Evolutionary conservation across 495 filamentous ascomycete species (phyloP).

Genomic region (Lasiosphaeria ovina): DNA sequence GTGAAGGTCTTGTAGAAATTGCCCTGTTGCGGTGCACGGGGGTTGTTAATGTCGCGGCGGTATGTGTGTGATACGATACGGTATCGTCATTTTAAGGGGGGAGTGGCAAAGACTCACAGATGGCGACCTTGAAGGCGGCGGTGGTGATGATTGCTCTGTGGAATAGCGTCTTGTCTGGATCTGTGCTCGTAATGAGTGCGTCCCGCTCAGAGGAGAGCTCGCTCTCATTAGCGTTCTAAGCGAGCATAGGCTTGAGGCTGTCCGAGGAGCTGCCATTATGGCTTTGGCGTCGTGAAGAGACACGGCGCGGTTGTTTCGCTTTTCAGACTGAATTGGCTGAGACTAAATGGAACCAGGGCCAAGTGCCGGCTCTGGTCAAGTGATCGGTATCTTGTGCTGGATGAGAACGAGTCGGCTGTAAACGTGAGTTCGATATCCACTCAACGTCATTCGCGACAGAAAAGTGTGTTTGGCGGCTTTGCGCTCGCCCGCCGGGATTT

Average conservation of each 20-base stretch:
- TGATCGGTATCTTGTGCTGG: too few relatives aligned
- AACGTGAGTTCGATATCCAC: too few relatives aligned
- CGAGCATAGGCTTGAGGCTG: neutral
- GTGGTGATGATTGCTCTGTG: neutral
- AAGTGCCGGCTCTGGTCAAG: too few relatives aligned
- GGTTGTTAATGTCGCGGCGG: neutral
- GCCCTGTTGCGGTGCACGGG: constrained; percentile 45
- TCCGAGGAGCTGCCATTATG: neutral
- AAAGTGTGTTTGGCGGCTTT: too few relatives aligned
- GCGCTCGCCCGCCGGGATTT: too few relatives aligned
- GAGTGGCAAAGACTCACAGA: neutral
- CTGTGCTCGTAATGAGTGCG: neutral
- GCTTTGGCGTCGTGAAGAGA: neutral
- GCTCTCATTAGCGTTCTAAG: neutral
- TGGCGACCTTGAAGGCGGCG: neutral
- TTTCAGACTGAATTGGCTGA: too few relatives aligned
- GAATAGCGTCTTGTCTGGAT: neutral
- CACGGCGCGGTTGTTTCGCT: neutral
- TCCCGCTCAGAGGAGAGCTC: neutral
- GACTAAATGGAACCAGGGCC: too few relatives aligned
- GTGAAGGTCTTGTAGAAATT: constrained; percentile 77
- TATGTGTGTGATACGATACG: constrained; percentile 2
- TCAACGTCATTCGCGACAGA: too few relatives aligned
- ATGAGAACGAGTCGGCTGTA: too few relatives aligned
- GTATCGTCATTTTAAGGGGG: constrained; percentile 4